These are phyloP conservation scores for Termitomyces sp. DNA, from an alignment of 768 basidiomycete species.

Conservation along the genomic window DNA sequence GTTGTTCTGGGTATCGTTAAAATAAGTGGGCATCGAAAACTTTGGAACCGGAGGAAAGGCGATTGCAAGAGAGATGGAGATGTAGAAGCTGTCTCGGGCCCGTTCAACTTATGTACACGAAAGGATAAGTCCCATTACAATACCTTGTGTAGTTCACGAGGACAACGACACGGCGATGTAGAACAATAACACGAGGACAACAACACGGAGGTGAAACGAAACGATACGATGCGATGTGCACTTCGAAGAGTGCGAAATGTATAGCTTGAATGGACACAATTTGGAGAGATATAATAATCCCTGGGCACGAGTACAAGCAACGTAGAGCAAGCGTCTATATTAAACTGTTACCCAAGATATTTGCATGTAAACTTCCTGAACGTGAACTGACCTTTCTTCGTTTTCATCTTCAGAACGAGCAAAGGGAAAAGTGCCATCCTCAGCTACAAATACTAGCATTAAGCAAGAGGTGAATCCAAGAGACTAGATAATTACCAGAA, in stretches of 20 bases:
- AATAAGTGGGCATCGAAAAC: constrained; percentile 18
- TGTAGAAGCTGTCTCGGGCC: constrained; percentile 4
- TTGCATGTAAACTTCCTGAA: background rate
- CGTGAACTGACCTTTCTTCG: constrained; percentile 63
- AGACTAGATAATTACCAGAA: constrained; percentile 35
- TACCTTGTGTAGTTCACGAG: constrained; percentile 37
- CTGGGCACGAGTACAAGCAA: constrained; percentile 85
- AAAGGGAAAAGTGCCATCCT: constrained; percentile 71
- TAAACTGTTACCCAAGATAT: background rate
- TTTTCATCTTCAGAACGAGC: constrained; percentile 66
- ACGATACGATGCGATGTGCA: constrained; percentile 27
- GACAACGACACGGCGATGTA: constrained; percentile 20
- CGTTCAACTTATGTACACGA: constrained; percentile 6
- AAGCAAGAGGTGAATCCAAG: background rate
- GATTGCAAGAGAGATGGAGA: constrained; percentile 4
- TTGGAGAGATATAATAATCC: constrained; percentile 28
- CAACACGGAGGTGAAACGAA: constrained; percentile 16
- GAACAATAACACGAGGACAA: constrained; percentile 28
- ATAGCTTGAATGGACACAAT: constrained; percentile 4
- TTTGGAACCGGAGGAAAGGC: constrained; percentile 8
- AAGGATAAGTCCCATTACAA: constrained; percentile 12
- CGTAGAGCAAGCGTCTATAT: constrained; percentile 73
- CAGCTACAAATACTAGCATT: constrained; percentile 39
- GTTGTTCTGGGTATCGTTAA: constrained; percentile 22
- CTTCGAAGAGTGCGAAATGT: constrained; percentile 13